These are phyloP conservation scores for Leccinum griseonigrum DNA, from an alignment of 1,284 basidiomycete genomes.

Conservation along the genomic window DNA sequence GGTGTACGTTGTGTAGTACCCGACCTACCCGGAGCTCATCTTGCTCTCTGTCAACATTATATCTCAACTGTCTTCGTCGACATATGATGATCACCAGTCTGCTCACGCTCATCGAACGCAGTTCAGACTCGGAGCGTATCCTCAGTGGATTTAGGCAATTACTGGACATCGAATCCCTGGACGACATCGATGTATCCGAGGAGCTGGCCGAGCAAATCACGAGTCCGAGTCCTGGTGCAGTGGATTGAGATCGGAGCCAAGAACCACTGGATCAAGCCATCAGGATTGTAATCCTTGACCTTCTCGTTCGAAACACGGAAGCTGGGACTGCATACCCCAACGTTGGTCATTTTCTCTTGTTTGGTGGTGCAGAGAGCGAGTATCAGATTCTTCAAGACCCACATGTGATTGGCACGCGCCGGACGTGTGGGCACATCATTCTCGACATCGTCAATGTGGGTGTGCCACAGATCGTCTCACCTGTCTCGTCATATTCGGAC, in stretches of 20 bases:
- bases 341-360: conserved; percentile 76
- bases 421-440: conserved; percentile 80
- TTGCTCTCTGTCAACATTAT: conserved; percentile 83
- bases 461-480: too few species aligned
- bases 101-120: conserved; percentile 79
- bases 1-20: conserved; percentile 67
- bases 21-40: conserved; percentile 70
- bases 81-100: conserved; percentile 59
- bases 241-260: conserved; percentile 48
- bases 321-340: conserved; percentile 72
- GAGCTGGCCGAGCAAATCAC: conserved; percentile 58
- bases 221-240: conserved; percentile 70
- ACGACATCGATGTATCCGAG: conserved; percentile 60
- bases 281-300: conserved; percentile 78
- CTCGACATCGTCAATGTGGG: conserved; percentile 76
- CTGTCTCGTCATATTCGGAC: too few species aligned
- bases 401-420: conserved; percentile 67
- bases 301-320: conserved; percentile 82
- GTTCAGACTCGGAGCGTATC: conserved; percentile 85
- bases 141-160: conserved; percentile 75
- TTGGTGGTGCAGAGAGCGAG: conserved; percentile 55
- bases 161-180: conserved; percentile 60
- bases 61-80: conserved; percentile 58
- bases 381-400: conserved; percentile 74
- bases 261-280: conserved; percentile 66